These are phyloP conservation scores for Lactifluus piperatus DNA, from an alignment of 768 basidiomycete genomes.

Conservation along the genomic window DNA sequence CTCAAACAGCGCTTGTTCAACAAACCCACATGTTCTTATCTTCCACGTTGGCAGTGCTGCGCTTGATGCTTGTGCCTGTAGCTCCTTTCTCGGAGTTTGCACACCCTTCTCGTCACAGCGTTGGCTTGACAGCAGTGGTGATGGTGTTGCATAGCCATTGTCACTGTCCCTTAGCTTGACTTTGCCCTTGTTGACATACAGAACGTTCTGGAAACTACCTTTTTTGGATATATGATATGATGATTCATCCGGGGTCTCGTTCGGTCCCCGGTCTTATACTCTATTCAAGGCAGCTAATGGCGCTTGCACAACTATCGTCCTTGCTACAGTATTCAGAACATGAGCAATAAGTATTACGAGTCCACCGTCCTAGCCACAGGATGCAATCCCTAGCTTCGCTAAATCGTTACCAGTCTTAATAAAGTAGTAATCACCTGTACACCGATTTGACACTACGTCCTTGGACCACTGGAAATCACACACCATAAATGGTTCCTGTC, in stretches of 20 bases:
- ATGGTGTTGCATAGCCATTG: neutral
- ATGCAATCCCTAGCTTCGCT: conserved; percentile 35
- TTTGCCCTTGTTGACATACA: neutral
- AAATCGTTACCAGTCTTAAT: conserved; percentile 48
- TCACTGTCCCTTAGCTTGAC: neutral
- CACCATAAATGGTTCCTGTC: conserved; percentile 55
- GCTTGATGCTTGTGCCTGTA: neutral
- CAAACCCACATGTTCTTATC: neutral
- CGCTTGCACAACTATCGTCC: neutral
- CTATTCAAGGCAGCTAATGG: too few relatives aligned
- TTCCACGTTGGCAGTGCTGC: neutral
- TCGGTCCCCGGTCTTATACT: too few relatives aligned
- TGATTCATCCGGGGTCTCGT: neutral
- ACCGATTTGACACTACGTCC: neutral
- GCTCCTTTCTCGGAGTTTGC: neutral
- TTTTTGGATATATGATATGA: neutral
- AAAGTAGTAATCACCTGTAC: conserved; percentile 55
- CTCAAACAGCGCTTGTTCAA: neutral
- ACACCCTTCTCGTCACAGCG: too few relatives aligned
- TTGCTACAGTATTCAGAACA: neutral
- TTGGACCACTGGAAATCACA: conserved; percentile 5
- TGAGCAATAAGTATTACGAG: neutral
- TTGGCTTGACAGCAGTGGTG: neutral
- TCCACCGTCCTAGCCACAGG: conserved; percentile 23
- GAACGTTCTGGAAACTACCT: conserved; percentile 9